Percentiles rank a stretch among this genome's conserved stretches.
Evolutionary conservation across 768 basidiomycete genomes (phyloP).

Genomic region (Calocybe indica): DNA sequence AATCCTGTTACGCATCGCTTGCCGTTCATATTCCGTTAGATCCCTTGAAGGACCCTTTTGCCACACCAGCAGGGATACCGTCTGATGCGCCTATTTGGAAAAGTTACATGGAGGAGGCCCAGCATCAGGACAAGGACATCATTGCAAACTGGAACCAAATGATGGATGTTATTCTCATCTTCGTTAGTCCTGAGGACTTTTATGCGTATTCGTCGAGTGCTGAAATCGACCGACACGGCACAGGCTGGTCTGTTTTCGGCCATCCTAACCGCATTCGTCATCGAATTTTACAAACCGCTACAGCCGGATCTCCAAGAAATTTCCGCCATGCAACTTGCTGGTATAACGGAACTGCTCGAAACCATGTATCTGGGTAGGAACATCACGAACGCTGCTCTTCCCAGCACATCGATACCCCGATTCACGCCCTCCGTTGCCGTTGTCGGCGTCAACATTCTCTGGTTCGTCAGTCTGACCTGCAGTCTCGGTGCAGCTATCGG

Average conservation of each 20-base stretch:
- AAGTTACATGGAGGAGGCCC: conserved; percentile 10
- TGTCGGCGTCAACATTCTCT: conserved; percentile 8
- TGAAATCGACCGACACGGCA: neutral
- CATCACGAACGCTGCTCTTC: neutral
- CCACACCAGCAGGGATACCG: conserved; percentile 4
- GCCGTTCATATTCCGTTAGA: neutral
- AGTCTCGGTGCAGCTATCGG: conserved; percentile 14
- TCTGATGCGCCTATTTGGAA: conserved; percentile 8
- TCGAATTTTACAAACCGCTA: conserved; percentile 12
- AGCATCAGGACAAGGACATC: conserved; percentile 5
- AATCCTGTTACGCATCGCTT: neutral
- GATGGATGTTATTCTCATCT: conserved; percentile 11
- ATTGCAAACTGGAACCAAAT: conserved; percentile 10
- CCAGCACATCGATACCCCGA: neutral
- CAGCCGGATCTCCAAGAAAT: conserved; percentile 9
- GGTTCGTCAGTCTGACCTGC: conserved; percentile 12
- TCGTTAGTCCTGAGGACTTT: conserved; percentile 3
- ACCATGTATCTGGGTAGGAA: neutral
- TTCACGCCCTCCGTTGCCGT: neutral
- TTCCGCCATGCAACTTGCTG: conserved; percentile 4
- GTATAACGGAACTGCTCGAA: conserved; percentile 7
- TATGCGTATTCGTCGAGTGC: neutral
- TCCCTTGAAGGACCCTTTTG: conserved; percentile 8
- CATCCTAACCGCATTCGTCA: conserved; percentile 16
- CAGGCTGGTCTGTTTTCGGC: conserved; percentile 17